Percentiles rank a stretch among this genome's conserved stretches.
Conservation (phyloP, 768 basidiomycete species). For the Trametopsis cervina region DNA sequence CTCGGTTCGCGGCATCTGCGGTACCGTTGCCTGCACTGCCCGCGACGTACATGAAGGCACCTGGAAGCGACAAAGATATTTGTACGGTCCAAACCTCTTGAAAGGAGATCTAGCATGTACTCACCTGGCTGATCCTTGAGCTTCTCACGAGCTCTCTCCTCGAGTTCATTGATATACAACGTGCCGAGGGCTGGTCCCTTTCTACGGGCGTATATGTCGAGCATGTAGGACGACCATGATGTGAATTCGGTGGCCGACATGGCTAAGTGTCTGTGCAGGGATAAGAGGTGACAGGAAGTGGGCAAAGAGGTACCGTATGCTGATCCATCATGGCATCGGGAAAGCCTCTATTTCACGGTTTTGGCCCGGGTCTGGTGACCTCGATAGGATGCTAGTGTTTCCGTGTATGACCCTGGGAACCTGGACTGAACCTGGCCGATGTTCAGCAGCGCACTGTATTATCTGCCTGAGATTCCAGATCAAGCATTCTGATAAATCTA, state of each 20-base stretch:
- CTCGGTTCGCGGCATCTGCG: constrained; percentile 62
- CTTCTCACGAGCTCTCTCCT: constrained; percentile 55
- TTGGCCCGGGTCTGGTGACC: not conserved
- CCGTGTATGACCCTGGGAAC: no score
- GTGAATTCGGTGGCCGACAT: not conserved
- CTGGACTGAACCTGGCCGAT: no score
- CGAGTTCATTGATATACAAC: constrained; percentile 54
- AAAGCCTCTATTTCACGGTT: no score
- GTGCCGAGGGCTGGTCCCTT: constrained; percentile 39
- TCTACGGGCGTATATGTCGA: constrained; percentile 17
- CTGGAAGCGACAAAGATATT: constrained; percentile 31
- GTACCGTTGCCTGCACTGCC: constrained; percentile 69
- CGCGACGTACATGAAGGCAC: constrained; percentile 66
- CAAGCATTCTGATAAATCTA: no score
- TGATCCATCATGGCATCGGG: no score
- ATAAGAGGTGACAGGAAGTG: not conserved
- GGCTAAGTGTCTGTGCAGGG: not conserved
- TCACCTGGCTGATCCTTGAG: constrained; percentile 51
- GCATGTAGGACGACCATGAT: constrained; percentile 15
- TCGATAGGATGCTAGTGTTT: no score
- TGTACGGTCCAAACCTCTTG: no score
- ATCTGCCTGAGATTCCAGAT: no score
- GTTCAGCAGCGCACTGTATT: no score
- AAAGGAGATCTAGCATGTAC: constrained; percentile 11
- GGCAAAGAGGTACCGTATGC: no score